Evolutionary conservation across 768 basidiomycete genomes (phyloP), one percentile per base, ranked within the genome.

Genomic region (Podaxis sp.): DNA sequence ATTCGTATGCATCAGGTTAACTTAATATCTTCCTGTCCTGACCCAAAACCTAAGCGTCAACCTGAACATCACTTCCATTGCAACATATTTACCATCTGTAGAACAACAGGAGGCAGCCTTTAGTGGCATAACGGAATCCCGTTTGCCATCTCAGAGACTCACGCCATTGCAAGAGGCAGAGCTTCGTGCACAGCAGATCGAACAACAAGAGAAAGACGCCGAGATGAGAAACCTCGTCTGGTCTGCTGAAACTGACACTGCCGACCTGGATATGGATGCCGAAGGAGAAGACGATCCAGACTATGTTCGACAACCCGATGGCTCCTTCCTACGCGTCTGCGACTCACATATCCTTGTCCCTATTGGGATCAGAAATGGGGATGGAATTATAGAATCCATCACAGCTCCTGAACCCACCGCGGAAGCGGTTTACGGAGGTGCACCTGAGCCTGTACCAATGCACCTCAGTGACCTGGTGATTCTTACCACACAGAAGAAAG

Each of bases 1-100:
- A 94, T 68, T 83, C 83, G 90, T 92, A 69, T 63, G 80, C 68
- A 57, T 59, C 28, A 52, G 19, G 12, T 19, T 57, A 36, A 51
- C 42, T 33, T 38, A 33, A 6, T 17, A 53, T 61, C 24, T 9
- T 26, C 61, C 12, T 59, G 59, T 4, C 26, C 53, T 63, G 42
- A 49, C 28, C 48, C 36, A 24, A 9, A 24, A 22, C 13, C 7
- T 59, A 58, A 92, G 91, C 3, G 85, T 95, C 61, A 85, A 87
- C 68, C 73, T 94, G 61, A 87, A 80, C 57, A 82, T 94, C 26
- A 80, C 87, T 15, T 93, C 92, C 0, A 84, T 95, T 49, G 85
- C 89, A 1, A 83, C 83, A 4, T 89, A 86, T 66, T 79, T 95
- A 24, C 93, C 93, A 2, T 85, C 85, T 3, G 78, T 75, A 2